Evolutionary conservation across 1,139 yeast species (phyloP).

Genomic region (Hyphopichia buzzinii): DNA sequence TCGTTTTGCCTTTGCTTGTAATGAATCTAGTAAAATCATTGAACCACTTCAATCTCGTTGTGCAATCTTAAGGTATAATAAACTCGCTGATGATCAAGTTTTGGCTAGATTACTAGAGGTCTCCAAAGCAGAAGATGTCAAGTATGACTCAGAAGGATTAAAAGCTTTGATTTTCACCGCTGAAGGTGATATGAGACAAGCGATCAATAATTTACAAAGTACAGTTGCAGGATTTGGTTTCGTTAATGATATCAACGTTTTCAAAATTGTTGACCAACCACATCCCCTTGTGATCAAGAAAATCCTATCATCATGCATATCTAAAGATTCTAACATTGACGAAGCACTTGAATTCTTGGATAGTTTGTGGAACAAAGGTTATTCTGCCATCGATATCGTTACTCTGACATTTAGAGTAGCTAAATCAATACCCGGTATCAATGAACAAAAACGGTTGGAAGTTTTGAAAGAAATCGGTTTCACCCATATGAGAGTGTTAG

Average conservation of each 20-base stretch:
- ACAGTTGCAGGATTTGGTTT: conserved; percentile 92
- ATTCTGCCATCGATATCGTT: conserved; percentile 89
- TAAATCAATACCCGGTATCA: conserved; percentile 66
- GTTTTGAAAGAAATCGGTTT: conserved; percentile 84
- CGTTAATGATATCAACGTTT: conserved; percentile 88
- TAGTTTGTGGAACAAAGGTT: conserved; percentile 83
- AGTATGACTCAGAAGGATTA: conserved; percentile 85
- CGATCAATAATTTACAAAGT: conserved; percentile 88
- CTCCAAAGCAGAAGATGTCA: conserved; percentile 64
- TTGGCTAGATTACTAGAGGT: conserved; percentile 73
- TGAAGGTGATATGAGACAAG: conserved; percentile 99
- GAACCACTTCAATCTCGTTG: conserved; percentile 97
- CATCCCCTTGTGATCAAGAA: conserved; percentile 84
- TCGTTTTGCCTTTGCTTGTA: conserved; percentile 96
- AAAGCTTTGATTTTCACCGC: conserved; percentile 95
- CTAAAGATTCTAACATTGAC: conserved; percentile 51
- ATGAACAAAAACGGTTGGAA: conserved; percentile 68
- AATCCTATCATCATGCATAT: conserved; percentile 58
- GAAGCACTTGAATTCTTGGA: conserved; percentile 66
- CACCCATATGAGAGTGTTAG: conserved; percentile 86
- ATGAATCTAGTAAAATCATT: conserved; percentile 88
- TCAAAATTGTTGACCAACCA: conserved; percentile 94
- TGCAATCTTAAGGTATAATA: conserved; percentile 84
- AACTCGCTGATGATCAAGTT: conserved; percentile 82
- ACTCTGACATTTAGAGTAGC: conserved; percentile 88